phyloP scores from a whole-genome alignment of 2,329 filamentous ascomycete genomes.

The Alternaria sp. region DNA sequence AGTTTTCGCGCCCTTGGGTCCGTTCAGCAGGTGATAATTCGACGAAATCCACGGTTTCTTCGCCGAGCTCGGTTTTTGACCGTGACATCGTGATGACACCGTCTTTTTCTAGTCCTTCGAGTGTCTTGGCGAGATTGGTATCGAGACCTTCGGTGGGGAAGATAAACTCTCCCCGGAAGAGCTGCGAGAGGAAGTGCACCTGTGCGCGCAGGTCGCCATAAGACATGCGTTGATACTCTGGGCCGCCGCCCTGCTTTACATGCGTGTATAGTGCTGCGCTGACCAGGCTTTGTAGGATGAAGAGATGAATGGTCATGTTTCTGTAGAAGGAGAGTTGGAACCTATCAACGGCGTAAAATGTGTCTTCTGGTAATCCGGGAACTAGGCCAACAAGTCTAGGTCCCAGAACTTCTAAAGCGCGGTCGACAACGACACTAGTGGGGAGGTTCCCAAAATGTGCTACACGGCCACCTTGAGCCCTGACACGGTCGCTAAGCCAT shows the following conservation, averaged over 20 bases:
- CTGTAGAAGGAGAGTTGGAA: constrained; percentile 98
- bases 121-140: constrained; percentile 79
- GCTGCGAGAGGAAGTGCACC: constrained; percentile 83
- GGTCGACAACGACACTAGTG: constrained; percentile 81
- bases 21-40: constrained; percentile 80
- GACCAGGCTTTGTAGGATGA: constrained; percentile 90
- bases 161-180: constrained; percentile 97
- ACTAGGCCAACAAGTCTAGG: constrained; percentile 84
- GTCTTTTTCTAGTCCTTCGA: constrained; percentile 78
- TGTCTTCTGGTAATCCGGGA: constrained; percentile 82
- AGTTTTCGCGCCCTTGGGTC: constrained; percentile 84
- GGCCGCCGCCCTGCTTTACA: constrained; percentile 89
- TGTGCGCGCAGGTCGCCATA: constrained; percentile 77
- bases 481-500: constrained; percentile 84
- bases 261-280: constrained; percentile 88
- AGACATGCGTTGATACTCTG: constrained; percentile 76
- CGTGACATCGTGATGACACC: constrained; percentile 74
- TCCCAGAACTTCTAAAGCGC: constrained; percentile 89
- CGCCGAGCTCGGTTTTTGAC: constrained; percentile 38
- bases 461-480: constrained; percentile 86
- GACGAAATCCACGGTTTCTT: constrained; percentile 64
- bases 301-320: constrained; percentile 99
- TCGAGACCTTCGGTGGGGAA: constrained; percentile 86
- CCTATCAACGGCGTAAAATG: constrained; percentile 89
- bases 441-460: constrained; percentile 88